Evolutionary conservation across 2,329 filamentous ascomycete species (phyloP).

Genomic region (Cladophialophora bantiana): DNA sequence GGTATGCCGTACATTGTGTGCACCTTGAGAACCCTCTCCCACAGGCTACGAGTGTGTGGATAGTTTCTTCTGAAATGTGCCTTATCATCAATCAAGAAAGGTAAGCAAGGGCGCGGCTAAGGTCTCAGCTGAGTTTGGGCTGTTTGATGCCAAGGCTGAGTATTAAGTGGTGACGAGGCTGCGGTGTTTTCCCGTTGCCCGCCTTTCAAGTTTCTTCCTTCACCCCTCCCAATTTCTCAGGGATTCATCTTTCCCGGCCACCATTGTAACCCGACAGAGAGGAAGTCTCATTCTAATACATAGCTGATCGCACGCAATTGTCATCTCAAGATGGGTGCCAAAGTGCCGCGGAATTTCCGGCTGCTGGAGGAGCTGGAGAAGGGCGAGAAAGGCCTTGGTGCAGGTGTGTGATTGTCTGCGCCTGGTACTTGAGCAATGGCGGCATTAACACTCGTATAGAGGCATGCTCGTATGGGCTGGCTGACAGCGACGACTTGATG

Average conservation of each 20-base stretch:
- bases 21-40: too few species aligned
- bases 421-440: not conserved
- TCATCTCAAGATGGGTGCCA: constrained; percentile 63
- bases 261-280: not conserved
- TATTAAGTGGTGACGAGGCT: constrained; percentile 21
- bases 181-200: constrained; percentile 18
- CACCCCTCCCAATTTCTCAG: constrained; percentile 24
- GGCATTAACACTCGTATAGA: constrained; percentile 61
- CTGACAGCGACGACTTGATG: constrained; percentile 89
- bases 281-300: not conserved
- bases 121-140: not conserved
- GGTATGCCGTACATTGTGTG: too few species aligned
- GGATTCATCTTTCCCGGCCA: not conserved
- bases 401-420: constrained; percentile 64
- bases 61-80: too few species aligned
- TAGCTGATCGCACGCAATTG: not conserved
- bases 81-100: too few species aligned
- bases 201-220: constrained; percentile 2
- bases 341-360: constrained; percentile 94
- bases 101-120: too few species aligned
- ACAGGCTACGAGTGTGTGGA: too few species aligned
- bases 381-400: constrained; percentile 95
- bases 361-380: constrained; percentile 98
- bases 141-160: not conserved
- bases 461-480: constrained; percentile 94